Percentiles rank a stretch among this genome's conserved stretches.
phyloP scores from a whole-genome alignment of 441 rosid species.

The Mallotus repandus region DNA sequence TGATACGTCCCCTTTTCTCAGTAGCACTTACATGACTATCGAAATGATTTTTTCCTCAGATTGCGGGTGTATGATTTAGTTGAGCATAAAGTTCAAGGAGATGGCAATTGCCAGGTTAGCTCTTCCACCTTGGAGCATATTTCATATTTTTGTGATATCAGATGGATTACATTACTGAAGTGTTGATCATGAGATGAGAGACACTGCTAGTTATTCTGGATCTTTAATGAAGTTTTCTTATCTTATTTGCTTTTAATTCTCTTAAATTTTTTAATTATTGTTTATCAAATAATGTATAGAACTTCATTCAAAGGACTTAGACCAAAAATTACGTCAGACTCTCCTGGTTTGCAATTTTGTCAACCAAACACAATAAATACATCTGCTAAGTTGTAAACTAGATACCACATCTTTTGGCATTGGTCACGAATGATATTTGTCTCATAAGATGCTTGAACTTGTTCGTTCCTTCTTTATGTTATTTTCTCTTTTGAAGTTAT shows the following conservation, averaged over 20 bases:
- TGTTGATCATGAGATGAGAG: not conserved
- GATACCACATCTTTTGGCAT: not conserved
- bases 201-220: not conserved
- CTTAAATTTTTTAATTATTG: not conserved
- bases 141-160: not conserved
- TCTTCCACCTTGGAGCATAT: constrained; percentile 6
- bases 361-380: not conserved
- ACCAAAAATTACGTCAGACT: not conserved
- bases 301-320: not conserved
- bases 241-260: not conserved
- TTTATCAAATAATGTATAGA: not conserved
- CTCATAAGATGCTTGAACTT: not conserved
- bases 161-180: not conserved
- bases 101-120: constrained; percentile 47
- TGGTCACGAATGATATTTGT: not conserved
- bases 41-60: constrained; percentile 22
- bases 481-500: not conserved
- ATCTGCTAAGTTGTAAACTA: not conserved
- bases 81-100: constrained; percentile 46
- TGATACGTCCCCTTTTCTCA: not conserved
- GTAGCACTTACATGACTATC: not conserved
- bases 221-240: not conserved
- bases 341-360: not conserved
- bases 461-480: not conserved
- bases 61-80: constrained; percentile 36